A percentile compares a stretch with the other conserved stretches of the same genome.
Conservation (phyloP, 352 stramenopile genomes). For the Globisporangium polare region DNA sequence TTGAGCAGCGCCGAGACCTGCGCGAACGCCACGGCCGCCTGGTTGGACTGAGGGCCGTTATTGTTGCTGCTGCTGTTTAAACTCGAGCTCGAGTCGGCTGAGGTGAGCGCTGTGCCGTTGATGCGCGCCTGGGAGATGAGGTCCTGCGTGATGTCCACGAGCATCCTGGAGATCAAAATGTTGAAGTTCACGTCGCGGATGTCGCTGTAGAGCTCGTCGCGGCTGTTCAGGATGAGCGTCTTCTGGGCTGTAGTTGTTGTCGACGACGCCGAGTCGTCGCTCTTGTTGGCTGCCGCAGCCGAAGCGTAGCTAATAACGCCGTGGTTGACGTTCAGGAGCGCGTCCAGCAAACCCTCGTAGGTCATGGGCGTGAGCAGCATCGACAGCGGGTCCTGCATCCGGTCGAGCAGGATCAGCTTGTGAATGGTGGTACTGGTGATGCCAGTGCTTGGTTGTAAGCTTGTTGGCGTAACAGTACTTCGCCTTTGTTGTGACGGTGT, state of each 20-base stretch:
- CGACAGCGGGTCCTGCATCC: conserved; percentile 75
- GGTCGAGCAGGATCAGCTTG: conserved; percentile 65
- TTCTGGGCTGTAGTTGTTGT: conserved; percentile 14
- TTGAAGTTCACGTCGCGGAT: conserved; percentile 85
- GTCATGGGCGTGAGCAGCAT: conserved; percentile 83
- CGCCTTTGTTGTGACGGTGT: conserved; percentile 5
- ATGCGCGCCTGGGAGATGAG: conserved; percentile 43
- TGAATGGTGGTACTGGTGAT: conserved; percentile 24
- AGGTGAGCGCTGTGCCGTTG: neutral
- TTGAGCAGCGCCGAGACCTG: conserved; percentile 46
- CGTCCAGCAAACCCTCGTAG: conserved; percentile 78
- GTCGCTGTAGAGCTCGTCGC: conserved; percentile 64
- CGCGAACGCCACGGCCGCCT: conserved; percentile 23
- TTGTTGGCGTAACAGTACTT: neutral
- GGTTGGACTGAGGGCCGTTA: neutral
- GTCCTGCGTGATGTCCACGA: conserved; percentile 48
- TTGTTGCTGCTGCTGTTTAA: neutral
- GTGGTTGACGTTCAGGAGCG: conserved; percentile 68
- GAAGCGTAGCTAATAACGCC: conserved; percentile 62
- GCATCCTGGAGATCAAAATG: conserved; percentile 42
- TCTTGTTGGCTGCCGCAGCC: conserved; percentile 14
- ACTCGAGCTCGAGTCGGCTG: neutral
- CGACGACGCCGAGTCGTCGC: conserved; percentile 5
- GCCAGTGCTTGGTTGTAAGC: neutral
- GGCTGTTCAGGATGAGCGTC: conserved; percentile 64